Evolutionary conservation across 2,329 filamentous ascomycete species (phyloP), one percentile per base, ranked within the genome.

Genomic region (Neopestalotiopsis rosae): DNA sequence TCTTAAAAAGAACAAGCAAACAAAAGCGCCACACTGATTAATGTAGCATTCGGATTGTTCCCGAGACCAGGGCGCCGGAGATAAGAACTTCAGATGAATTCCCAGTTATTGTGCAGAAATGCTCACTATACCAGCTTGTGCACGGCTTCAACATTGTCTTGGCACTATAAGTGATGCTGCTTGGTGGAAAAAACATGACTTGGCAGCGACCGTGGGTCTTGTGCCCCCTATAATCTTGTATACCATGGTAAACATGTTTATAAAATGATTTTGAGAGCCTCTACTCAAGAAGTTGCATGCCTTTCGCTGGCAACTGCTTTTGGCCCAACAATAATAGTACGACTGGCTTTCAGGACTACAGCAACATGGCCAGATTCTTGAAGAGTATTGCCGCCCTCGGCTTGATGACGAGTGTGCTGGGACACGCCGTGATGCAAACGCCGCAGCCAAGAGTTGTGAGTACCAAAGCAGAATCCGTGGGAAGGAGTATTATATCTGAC

Each of bases 131-230:
- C 45, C 6, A 52, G 4, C n/a, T 24, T 52, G 45, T 38, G 59
- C 30, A n/a, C 14, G 32, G 32, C 9, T 20, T 34, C n/a, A 5
- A 38, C 34, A 24, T 62, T 20, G 59, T 40, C 59, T 62, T 62
- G 59, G 59, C 59, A 62, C 32, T 62, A 40, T 62, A 20, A 42
- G 59, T 62, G 59, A 62, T 38, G 59, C 59, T 62, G 59, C 59
- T 62, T 62, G 59, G 59, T 62, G 59, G 59, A 62, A 30, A 62
- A 62, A 62, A n/a, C 17, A 20, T 10, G 7, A 40, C 28, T 38
- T 30, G 59, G 9, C 59, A 17, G n/a, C 20, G 28, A 5, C 24
- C 24, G 13, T 40, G 30, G 59, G 13, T 62, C 59, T 38, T 12
- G 59, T 3, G n/a, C 13, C 57, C 57, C 57, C 57, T 59, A 6